Percentiles rank a stretch among this genome's conserved stretches.
Conservation (phyloP, 345 rosid species). For the Atalantia buxifolia region DNA sequence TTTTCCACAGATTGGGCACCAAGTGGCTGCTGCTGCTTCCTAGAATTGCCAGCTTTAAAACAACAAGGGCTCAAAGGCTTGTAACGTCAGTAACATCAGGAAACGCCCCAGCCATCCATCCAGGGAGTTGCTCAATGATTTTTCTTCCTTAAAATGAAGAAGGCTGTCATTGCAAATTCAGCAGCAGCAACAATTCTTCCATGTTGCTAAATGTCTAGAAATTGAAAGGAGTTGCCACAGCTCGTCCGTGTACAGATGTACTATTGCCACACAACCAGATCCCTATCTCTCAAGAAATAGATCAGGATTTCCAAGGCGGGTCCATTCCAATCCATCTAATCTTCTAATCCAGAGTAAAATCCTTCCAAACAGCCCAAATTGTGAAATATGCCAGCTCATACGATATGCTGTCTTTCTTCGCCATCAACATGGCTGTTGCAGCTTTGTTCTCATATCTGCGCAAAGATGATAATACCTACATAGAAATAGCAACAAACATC, state of each 20-base stretch:
- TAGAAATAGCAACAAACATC: no score
- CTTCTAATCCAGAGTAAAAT: neutral
- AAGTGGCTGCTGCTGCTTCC: no score
- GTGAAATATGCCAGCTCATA: neutral
- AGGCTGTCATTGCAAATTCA: neutral
- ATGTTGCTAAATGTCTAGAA: neutral
- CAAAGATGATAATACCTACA: neutral
- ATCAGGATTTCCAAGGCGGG: no score
- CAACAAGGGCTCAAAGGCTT: neutral
- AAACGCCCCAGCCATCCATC: neutral
- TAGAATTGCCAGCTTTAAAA: no score
- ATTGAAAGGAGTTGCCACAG: neutral
- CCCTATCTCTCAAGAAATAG: neutral
- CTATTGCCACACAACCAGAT: neutral
- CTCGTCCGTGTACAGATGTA: neutral
- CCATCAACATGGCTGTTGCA: neutral
- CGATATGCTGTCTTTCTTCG: neutral
- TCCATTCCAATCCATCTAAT: no score
- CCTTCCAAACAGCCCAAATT: neutral
- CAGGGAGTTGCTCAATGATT: neutral
- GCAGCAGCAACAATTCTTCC: neutral
- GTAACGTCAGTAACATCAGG: neutral
- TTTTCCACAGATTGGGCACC: no score
- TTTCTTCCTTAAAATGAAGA: neutral
- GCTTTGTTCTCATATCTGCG: slow-evolving; percentile 5